Evolutionary conservation across 768 basidiomycete genomes (phyloP), one percentile per base, ranked within the genome.

Genomic region (Collybia nuda): DNA sequence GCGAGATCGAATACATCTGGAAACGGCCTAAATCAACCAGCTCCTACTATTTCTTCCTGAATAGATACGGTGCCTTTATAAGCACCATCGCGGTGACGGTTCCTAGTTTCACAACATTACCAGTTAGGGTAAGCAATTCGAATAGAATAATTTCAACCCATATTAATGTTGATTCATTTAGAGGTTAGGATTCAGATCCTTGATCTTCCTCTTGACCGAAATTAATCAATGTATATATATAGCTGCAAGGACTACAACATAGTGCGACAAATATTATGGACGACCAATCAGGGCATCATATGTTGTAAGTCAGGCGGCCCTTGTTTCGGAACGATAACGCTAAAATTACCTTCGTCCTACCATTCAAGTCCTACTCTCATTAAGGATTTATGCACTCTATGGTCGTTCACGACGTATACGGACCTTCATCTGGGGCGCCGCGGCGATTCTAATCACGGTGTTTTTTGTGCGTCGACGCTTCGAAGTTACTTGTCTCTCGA

Each of bases 1-100:
- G 58, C 36, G 78, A 79, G 56, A 60, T 76, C 24, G 52, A 62
- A 15, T 64, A 67, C 42, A 58, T 80, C 2, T 81, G 79, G 79
- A 59, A 58, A 41, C 61, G 65, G 37, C 69, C 69, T 1, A 68
- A 67, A 41, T 62, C 59, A 2, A 26, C 50, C 5, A 69, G 72
- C 45, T 63, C 73, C 4, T 64, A 66, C 23, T 64, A 71, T 51
- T 80, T 80, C 57, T 70, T 75, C 42, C 38, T 75, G 19, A 80
- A 79, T 52, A 73, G 78, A 6, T 81, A 81, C 46, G 44, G 32
- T 9, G 32, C 32, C 2, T 14, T 32, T 11, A 32, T 32, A 32
- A 14, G 32, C 32, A 32, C 9, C 32, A 11, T 32, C 12, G 12
- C 32, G 3, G 32, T 32, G 7, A 32, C 32, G 12, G 14, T 32